A percentile compares a stretch with the other conserved stretches of the same genome.
Conservation (phyloP, 768 basidiomycete species). For the Cubamyces lactineus region DNA sequence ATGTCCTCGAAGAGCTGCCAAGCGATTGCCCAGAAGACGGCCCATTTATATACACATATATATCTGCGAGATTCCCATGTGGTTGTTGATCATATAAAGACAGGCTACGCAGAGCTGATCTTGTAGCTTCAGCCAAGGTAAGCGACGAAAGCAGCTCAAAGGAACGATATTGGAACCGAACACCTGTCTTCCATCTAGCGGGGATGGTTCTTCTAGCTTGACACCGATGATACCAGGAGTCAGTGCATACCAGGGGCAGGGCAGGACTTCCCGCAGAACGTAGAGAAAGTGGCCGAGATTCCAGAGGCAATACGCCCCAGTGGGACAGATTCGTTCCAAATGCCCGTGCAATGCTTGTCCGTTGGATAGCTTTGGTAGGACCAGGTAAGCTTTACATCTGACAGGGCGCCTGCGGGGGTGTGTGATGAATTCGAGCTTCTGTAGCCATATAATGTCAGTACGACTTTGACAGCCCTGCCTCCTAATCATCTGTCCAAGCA, state of each 20-base stretch:
- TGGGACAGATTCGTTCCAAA: no score
- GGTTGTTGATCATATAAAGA: constrained; percentile 74
- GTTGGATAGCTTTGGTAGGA: no score
- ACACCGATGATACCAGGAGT: constrained; percentile 65
- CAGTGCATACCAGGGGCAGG: constrained; percentile 67
- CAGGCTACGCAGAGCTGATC: constrained; percentile 54
- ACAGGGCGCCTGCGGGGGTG: no score
- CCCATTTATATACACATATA: no score
- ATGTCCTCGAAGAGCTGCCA: constrained; percentile 39
- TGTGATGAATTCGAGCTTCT: no score
- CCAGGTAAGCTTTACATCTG: no score
- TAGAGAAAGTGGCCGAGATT: constrained; percentile 60
- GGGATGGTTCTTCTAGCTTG: constrained; percentile 62
- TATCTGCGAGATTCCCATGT: constrained; percentile 64
- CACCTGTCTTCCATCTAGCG: constrained; percentile 64
- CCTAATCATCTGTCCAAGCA: no score
- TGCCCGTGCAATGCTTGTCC: no score
- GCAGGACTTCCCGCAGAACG: constrained; percentile 73
- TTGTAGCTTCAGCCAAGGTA: constrained; percentile 40
- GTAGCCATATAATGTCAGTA: no score
- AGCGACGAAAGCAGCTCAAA: not conserved
- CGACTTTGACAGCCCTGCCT: no score
- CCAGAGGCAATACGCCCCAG: constrained; percentile 69
- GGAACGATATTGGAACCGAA: constrained; percentile 65
- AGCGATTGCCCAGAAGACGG: constrained; percentile 50